Base-by-base conservation (phyloP, 352 stramenopile genomes). In the Phytophthora sojae region DNA sequence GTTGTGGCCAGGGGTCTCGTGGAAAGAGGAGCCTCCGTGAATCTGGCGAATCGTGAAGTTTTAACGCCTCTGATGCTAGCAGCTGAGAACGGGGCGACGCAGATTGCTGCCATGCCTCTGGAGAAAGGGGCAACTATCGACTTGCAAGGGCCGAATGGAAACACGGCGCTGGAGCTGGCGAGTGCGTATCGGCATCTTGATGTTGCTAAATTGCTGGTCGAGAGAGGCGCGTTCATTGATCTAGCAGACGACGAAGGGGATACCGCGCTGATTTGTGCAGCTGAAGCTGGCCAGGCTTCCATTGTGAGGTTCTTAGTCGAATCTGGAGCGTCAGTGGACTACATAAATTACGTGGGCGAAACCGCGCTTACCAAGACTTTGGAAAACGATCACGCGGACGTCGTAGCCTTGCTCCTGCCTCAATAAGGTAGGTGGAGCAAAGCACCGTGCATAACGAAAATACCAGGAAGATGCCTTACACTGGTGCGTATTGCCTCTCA, bases 231-330 rank as follows among this genome's bases (percentile, higher is more conserved):
- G 3, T 11, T 30, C 15, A 30, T 30, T 26, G 42, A 55, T 12
- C 19, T 52, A 35, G 15, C 26, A 30, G 37, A 55, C 14, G 47
- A 67, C 11, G 37, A 30, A 8, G 56, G 39, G 21, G 21, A 17
- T 23, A 52, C 35, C 1, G 21, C 56, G 39, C 56, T 52, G 11
- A 62, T 62, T 25, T 62, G 39, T 62, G 56, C 56, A 7, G 37
- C 42, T 21, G 15, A 49, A 49, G 42, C 42, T 49, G 17, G 42
- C 2, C 42, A 49, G 0, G 17, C n/a, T 23, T 49, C 42, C 1
- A 6, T 49, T 49, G 42, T 49, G 5, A 49, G 17, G 7, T 49
- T 49, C 17, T 49, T 49, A 9, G 42, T 23, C 17, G 42, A 49
- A 49, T 49, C 14, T 23, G 42, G 17, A 17, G 37, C 37, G 14